These are phyloP conservation scores for Tinospora cordifolia DNA, from an alignment of 164 flowering plant genomes.

Conservation along the genomic window DNA sequence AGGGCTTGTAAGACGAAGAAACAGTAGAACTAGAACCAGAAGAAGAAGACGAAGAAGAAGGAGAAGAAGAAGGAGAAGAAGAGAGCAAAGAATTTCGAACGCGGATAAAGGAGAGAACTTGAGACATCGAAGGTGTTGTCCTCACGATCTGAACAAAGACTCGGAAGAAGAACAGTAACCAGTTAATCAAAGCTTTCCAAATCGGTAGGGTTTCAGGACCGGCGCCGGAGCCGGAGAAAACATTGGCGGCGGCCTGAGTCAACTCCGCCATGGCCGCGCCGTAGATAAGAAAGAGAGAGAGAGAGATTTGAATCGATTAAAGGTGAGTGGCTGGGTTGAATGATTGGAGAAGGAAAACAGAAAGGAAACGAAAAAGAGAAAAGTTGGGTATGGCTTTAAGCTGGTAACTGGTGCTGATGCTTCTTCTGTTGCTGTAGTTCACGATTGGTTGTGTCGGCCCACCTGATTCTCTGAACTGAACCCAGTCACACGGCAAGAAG, in stretches of 20 bases:
- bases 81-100: slow-evolving; percentile 22
- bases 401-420: too few relatives aligned
- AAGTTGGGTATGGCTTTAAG: background rate
- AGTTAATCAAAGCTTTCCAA: slow-evolving; percentile 57
- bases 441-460: too few relatives aligned
- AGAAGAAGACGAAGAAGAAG: slow-evolving; percentile 24
- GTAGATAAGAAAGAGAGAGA: background rate
- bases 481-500: too few relatives aligned
- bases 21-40: slow-evolving; percentile 31
- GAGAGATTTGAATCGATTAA: background rate
- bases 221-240: slow-evolving; percentile 21
- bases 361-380: background rate
- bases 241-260: slow-evolving; percentile 42
- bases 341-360: background rate
- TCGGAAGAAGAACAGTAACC: slow-evolving; percentile 67
- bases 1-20: slow-evolving; percentile 42
- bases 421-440: too few relatives aligned
- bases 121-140: slow-evolving; percentile 23
- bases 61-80: slow-evolving; percentile 28
- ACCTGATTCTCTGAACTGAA: too few relatives aligned
- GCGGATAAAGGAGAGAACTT: slow-evolving; percentile 36
- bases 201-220: slow-evolving; percentile 33
- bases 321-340: too few relatives aligned
- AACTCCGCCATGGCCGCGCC: slow-evolving; percentile 41
- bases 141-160: slow-evolving; percentile 60